These are phyloP conservation scores for Chalciporus chontae DNA, from an alignment of 768 basidiomycete genomes.

Conservation along the genomic window DNA sequence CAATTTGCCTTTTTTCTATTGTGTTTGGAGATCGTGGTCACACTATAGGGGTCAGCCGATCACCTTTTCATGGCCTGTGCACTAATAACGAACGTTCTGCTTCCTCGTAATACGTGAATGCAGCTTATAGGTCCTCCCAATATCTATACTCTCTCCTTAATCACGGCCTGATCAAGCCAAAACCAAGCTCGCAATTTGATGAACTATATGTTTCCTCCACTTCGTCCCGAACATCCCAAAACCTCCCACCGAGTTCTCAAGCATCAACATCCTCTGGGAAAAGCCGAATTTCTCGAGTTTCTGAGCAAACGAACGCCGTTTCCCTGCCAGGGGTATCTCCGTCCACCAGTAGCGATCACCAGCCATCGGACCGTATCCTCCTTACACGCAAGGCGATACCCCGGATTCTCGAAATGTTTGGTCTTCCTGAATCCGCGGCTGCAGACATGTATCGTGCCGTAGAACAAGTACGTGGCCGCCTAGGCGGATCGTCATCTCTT, in stretches of 20 bases:
- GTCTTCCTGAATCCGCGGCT: constrained; percentile 41
- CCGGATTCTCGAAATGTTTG: constrained; percentile 43
- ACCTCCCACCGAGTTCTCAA: constrained; percentile 4
- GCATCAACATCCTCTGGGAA: constrained; percentile 11
- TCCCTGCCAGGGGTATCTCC: constrained; percentile 1
- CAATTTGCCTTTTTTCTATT: constrained; percentile 84
- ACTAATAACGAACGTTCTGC: neutral
- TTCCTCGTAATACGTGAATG: neutral
- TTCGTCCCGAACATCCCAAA: constrained; percentile 15
- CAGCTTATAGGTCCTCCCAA: constrained; percentile 68
- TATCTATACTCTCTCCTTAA: constrained; percentile 62
- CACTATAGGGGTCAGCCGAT: constrained; percentile 64
- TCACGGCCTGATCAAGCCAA: constrained; percentile 51
- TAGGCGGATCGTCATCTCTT: constrained; percentile 14
- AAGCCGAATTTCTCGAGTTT: neutral
- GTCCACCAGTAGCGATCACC: neutral
- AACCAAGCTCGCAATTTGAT: constrained; percentile 54
- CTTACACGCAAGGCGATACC: constrained; percentile 55
- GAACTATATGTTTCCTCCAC: constrained; percentile 43
- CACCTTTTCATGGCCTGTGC: neutral
- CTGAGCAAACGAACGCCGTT: constrained; percentile 1
- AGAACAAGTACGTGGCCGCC: constrained; percentile 47
- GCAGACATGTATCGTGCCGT: constrained; percentile 61
- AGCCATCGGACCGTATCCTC: constrained; percentile 33
- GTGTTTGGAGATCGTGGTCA: constrained; percentile 80